phyloP scores from a whole-genome alignment of 2,329 filamentous ascomycete genomes.

The Penicillium palitans region DNA sequence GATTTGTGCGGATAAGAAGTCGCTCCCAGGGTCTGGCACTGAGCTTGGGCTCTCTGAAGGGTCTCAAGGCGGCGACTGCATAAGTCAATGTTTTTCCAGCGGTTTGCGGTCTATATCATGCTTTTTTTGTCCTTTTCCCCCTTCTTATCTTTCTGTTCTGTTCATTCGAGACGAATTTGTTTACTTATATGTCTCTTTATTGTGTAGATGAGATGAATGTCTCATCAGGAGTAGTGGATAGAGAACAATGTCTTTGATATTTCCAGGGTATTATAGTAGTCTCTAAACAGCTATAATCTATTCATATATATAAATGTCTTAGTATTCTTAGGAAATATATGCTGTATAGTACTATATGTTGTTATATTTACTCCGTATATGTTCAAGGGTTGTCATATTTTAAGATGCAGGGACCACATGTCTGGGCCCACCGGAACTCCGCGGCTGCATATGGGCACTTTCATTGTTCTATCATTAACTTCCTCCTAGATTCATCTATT shows the following conservation, averaged over 20 bases:
- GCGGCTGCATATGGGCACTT: constrained; percentile 10
- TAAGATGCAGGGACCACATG: constrained; percentile 17
- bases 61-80: constrained; percentile 69
- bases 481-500: constrained; percentile 7
- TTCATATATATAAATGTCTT: background rate
- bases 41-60: constrained; percentile 91
- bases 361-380: too few species aligned
- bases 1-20: constrained; percentile 96
- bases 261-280: background rate
- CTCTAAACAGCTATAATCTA: background rate
- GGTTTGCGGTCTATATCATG: constrained; percentile 34
- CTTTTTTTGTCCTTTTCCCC: constrained; percentile 23
- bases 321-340: background rate
- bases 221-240: constrained; percentile 27
- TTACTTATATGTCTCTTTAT: constrained; percentile 26
- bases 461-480: constrained; percentile 10
- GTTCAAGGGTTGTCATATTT: background rate
- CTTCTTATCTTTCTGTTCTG: constrained; percentile 20
- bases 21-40: constrained; percentile 92
- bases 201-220: constrained; percentile 28
- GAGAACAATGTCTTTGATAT: constrained; percentile 22
- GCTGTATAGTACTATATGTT: too few species aligned
- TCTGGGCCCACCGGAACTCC: constrained; percentile 21
- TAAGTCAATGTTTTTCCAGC: constrained; percentile 36
- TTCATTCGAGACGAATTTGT: constrained; percentile 34